A percentile compares a stretch with the other conserved stretches of the same genome.
These are phyloP conservation scores for Suillus subaureus DNA, from an alignment of 768 basidiomycete species.

Conservation along the genomic window DNA sequence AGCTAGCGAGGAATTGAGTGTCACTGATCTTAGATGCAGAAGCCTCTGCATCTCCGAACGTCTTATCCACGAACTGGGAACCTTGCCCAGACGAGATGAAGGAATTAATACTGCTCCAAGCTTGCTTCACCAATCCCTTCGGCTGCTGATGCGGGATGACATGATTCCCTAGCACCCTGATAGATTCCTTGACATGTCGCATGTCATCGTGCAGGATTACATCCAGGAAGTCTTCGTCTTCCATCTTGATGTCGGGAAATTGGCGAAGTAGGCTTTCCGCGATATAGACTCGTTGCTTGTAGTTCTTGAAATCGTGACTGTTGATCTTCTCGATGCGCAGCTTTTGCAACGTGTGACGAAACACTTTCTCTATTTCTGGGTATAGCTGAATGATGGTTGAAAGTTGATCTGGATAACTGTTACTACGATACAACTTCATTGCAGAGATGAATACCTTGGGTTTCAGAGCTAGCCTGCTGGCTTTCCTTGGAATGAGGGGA, in stretches of 20 bases:
- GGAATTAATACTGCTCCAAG: neutral
- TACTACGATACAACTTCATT: neutral
- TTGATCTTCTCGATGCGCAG: conserved; percentile 10
- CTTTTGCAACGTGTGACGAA: conserved; percentile 2
- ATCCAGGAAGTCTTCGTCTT: neutral
- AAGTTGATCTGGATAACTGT: conserved; percentile 15
- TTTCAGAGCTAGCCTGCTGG: neutral
- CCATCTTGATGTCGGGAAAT: conserved; percentile 4
- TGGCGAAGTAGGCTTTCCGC: conserved; percentile 9
- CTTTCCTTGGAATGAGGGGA: neutral
- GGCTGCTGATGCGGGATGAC: neutral
- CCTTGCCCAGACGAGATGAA: neutral
- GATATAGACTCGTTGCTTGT: conserved; percentile 22
- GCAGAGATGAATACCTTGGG: neutral
- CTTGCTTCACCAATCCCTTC: neutral
- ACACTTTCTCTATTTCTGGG: conserved; percentile 17
- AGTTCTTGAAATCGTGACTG: conserved; percentile 10
- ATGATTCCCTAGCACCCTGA: neutral
- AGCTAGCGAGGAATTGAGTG: conserved; percentile 15
- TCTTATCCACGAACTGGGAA: neutral
- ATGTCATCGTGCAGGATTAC: conserved; percentile 11
- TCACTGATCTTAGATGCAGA: conserved; percentile 12
- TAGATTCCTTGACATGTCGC: conserved; percentile 2
- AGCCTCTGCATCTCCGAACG: conserved; percentile 9
- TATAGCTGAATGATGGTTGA: conserved; percentile 3